These are phyloP conservation scores for Diplotaxis tenuifolia DNA, from an alignment of 345 rosid species.

Conservation along the genomic window DNA sequence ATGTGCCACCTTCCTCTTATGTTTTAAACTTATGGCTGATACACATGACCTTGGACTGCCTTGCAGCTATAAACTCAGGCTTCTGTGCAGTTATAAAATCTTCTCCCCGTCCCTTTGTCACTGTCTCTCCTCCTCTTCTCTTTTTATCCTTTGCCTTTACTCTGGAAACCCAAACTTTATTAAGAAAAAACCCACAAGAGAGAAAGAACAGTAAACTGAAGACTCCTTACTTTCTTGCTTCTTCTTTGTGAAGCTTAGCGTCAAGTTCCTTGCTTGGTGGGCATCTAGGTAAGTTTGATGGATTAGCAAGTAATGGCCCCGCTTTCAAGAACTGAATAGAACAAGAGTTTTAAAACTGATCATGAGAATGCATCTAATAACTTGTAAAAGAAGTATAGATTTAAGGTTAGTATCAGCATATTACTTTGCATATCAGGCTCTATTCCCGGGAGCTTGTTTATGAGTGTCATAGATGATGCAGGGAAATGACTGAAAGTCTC, in stretches of 20 bases:
- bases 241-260: slow-evolving; percentile 56
- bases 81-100: slow-evolving; percentile 45
- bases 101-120: slow-evolving; percentile 52
- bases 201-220: not conserved
- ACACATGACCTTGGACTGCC: slow-evolving; percentile 48
- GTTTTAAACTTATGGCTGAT: slow-evolving; percentile 47
- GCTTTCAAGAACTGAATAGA: slow-evolving; percentile 54
- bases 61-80: slow-evolving; percentile 66
- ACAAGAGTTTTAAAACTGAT: slow-evolving; percentile 1
- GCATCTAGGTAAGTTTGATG: slow-evolving; percentile 61
- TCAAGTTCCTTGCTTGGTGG: slow-evolving; percentile 84
- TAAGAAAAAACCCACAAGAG: not conserved
- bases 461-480: slow-evolving; percentile 48
- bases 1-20: slow-evolving; percentile 45
- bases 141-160: slow-evolving; percentile 54
- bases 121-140: slow-evolving; percentile 72
- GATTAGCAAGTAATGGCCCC: slow-evolving; percentile 64
- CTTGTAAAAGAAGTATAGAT: not conserved
- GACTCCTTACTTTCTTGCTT: slow-evolving; percentile 55
- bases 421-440: slow-evolving; percentile 72
- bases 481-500: slow-evolving; percentile 71
- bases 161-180: slow-evolving; percentile 39
- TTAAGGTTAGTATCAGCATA: not conserved
- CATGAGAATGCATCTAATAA: slow-evolving; percentile 7
- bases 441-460: slow-evolving; percentile 59